phyloP scores from a whole-genome alignment of 805 yeast species.

The Teunomyces cretensis region DNA sequence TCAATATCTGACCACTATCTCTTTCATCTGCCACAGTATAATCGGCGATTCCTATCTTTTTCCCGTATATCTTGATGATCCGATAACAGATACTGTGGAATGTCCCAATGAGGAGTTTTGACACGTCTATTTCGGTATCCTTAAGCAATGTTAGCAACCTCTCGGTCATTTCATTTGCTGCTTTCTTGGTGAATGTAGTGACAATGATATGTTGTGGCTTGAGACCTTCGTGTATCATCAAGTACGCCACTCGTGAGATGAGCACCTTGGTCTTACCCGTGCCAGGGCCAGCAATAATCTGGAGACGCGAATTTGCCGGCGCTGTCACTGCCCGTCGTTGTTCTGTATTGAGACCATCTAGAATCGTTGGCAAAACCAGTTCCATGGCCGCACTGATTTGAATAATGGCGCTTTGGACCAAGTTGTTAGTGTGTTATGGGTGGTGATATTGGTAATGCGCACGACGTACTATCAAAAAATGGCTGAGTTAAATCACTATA shows the following conservation, averaged over 20 bases:
- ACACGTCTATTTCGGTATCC: constrained; percentile 34
- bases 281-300: constrained; percentile 62
- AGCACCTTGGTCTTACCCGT: constrained; percentile 82
- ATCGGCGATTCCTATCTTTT: constrained; percentile 40
- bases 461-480: not conserved
- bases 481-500: not conserved
- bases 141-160: constrained; percentile 46
- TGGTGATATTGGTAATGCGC: not conserved
- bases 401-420: not conserved
- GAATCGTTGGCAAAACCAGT: constrained; percentile 1
- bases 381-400: not conserved
- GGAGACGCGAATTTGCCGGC: constrained; percentile 38
- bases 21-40: constrained; percentile 64
- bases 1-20: constrained; percentile 52
- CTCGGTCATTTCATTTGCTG: constrained; percentile 80
- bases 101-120: constrained; percentile 72
- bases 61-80: constrained; percentile 57
- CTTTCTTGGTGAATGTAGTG: constrained; percentile 91
- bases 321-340: constrained; percentile 48
- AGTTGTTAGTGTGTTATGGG: not conserved
- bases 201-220: constrained; percentile 69
- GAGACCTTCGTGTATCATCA: constrained; percentile 51
- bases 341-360: constrained; percentile 33
- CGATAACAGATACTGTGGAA: constrained; percentile 81
- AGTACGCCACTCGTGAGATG: constrained; percentile 72